Base-by-base conservation (phyloP, 2,329 filamentous ascomycete genomes). In the Chaetomium globosum region DNA sequence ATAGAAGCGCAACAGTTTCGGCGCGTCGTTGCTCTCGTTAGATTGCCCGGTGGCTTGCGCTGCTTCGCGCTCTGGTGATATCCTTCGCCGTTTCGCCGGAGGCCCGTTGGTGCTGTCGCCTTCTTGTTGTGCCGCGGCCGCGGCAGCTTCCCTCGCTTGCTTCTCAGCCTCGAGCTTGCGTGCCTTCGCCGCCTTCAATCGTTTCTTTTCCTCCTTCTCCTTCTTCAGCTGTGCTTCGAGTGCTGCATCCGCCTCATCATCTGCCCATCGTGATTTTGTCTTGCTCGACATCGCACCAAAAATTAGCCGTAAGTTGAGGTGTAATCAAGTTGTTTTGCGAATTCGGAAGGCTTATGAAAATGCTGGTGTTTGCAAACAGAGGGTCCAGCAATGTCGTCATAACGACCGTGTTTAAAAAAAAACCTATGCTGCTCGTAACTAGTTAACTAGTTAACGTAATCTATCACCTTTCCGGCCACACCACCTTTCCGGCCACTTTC, bases 131-230 rank as follows among this genome's bases (percentile, higher is more conserved):
- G 63, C 72, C 51, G 71, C 67, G n/a, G 73, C 71, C 28, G 56
- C 72, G 39, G 76, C 76, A 48, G 78, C 78, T 67, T 78, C 74
- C 63, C 75, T 73, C 13, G 68, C 70, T 33, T 70, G 67, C 46
- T 66, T 76, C 67, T 80, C 80, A 64, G 78, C 84, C 69, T 91
- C 87, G 43, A 85, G 82, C 73, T 85, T 86, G 65, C 87, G 88
- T 70, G 91, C 89, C 77, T 93, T 96, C 74, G 93, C 90, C 31
- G 88, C 89, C 77, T 95, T 97, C 59, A 87, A 80, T 58, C 90
- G 88, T 78, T 90, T 92, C 83, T 95, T 96, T 73, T 93, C 90
- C 78, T 96, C 92, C 79, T 94, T 97, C 75, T 95, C 91, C 68
- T 83, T 85, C 77, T 90, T 94, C 63, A 87, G 83, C 73, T 88